phyloP scores from a whole-genome alignment of 768 basidiomycete genomes.

The Polyporus arcularius region DNA sequence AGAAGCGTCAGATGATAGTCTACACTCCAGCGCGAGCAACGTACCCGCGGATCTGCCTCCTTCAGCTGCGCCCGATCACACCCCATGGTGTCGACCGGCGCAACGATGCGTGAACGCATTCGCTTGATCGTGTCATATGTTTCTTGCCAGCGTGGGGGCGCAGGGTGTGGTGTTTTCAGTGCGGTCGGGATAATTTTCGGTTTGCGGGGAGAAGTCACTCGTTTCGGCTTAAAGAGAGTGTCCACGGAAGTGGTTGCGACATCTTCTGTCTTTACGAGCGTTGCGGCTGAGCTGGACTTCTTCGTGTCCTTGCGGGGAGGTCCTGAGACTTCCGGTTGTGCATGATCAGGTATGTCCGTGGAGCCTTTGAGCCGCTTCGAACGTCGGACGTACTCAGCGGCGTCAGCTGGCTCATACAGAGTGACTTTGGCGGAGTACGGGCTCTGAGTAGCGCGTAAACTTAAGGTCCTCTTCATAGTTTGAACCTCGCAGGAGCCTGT shows the following conservation, averaged over 20 bases:
- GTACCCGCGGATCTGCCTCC: conserved; percentile 68
- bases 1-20: not conserved
- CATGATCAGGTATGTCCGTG: not conserved
- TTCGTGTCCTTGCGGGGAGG: not conserved
- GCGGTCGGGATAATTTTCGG: conserved; percentile 16
- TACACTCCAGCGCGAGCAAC: conserved; percentile 5
- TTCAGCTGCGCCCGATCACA: conserved; percentile 69
- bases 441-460: conserved; percentile 1
- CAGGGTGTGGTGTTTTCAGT: conserved; percentile 20
- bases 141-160: conserved; percentile 33
- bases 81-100: conserved; percentile 94
- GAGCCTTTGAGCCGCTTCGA: conserved; percentile 7
- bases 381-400: conserved; percentile 4
- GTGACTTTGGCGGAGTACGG: conserved; percentile 16
- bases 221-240: not conserved
- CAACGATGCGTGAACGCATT: conserved; percentile 71
- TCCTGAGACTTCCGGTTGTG: too few relatives aligned
- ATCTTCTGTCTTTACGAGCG: not conserved
- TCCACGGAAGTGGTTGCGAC: not conserved
- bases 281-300: not conserved
- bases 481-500: too few relatives aligned
- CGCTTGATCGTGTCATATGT: conserved; percentile 70
- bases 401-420: conserved; percentile 23
- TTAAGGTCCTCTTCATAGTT: too few relatives aligned
- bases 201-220: conserved; percentile 14